phyloP scores from a whole-genome alignment of 305 asterid genomes.

The Coffea humblotiana region DNA sequence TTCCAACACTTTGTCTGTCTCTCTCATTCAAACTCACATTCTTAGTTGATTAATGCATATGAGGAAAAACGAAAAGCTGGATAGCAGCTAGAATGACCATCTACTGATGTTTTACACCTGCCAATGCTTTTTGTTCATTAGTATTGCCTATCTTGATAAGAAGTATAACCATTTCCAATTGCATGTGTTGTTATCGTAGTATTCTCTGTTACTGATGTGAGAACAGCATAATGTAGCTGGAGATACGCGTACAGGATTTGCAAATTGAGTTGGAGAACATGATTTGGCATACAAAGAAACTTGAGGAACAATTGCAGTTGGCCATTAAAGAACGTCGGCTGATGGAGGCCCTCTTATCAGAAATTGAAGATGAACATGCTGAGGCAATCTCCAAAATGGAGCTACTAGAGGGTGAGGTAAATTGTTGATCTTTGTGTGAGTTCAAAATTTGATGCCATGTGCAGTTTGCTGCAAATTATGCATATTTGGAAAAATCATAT shows the following conservation, averaged over 20 bases:
- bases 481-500: background rate
- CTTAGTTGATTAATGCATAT: background rate
- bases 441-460: background rate
- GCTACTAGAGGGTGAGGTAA: slow-evolving; percentile 54
- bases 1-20: background rate
- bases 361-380: slow-evolving; percentile 64
- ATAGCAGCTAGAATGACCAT: background rate
- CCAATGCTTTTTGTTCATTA: background rate
- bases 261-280: slow-evolving; percentile 43
- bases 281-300: slow-evolving; percentile 47
- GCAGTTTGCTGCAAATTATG: background rate
- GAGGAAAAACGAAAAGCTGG: background rate
- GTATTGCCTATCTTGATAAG: background rate
- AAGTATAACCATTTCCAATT: background rate
- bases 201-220: slow-evolving; percentile 3
- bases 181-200: background rate
- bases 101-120: background rate
- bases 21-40: background rate
- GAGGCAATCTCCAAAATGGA: slow-evolving; percentile 54
- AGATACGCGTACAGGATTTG: slow-evolving; percentile 45
- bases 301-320: slow-evolving; percentile 34
- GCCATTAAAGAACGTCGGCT: slow-evolving; percentile 39
- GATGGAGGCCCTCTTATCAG: slow-evolving; percentile 44
- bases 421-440: background rate
- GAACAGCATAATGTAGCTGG: slow-evolving; percentile 50